Evolutionary conservation across 108 stramenopile species (phyloP), one percentile per base, ranked within the genome.

Genomic region (Fistulifera pelliculosa): DNA sequence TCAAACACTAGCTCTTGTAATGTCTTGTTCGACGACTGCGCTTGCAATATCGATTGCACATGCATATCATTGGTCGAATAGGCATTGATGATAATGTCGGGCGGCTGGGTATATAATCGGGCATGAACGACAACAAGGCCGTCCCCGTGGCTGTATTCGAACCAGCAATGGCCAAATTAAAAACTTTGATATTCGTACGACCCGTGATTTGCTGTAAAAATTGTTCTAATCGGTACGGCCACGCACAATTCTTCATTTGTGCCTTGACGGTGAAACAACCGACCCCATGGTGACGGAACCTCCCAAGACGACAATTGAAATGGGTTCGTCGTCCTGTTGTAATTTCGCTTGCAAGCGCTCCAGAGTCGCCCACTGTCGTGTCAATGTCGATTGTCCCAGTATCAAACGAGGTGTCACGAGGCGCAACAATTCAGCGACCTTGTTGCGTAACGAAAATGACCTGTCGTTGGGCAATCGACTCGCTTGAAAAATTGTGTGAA

Each of bases 11-110:
- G 38, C 27, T 77, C 68, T 11, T 68, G 71, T 49, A 88, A 40
- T 14, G 76, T 82, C 0, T 58, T 48, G 51, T 81, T 80, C 41
- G 68, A 60, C 2, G 38, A 11, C 49, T 60, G 26, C 0, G 75
- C 70, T 41, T 65, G 62, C 44, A 55, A 13, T 11, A 66, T 57
- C 8, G 70, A 69, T 49, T 62, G 67, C 54, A 78, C 73, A 58
- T 87, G 85, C 80, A 87, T 77, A 58, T 87, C 85, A 60, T 90
- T 90, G n/a, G 83, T 83, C 3, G 81, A 65, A 57, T 85, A 90
- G 16, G 81, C 79, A 72, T 83, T 80, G 27, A 90, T 71, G 0
- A 90, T 52, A 38, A 90, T 68, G 57, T 90, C 87, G 2, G 87
- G 84, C 61, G 78, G 76, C 8, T 55, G 69, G 79, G 77, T 43